Conservation (phyloP, 108 stramenopile genomes). For the Conticribra guillardii region DNA sequence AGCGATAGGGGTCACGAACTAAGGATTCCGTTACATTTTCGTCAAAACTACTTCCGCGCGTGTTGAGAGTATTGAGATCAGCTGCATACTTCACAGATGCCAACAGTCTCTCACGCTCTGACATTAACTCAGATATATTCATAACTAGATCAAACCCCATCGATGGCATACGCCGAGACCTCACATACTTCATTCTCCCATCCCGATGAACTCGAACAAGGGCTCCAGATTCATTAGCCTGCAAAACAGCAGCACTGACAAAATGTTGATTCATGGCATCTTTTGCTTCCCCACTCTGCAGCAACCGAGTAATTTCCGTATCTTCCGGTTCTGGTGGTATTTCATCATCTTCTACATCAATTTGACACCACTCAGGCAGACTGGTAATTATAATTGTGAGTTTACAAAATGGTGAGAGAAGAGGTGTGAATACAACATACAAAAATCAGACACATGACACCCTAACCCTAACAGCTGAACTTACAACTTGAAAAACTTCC, state of each 20-base stretch:
- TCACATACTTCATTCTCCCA: conserved; percentile 51
- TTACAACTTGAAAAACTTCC: conserved; percentile 27
- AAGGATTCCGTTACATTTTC: not conserved
- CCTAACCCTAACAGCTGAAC: not conserved
- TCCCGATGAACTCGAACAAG: conserved; percentile 46
- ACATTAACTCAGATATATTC: conserved; percentile 33
- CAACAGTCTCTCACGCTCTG: conserved; percentile 39
- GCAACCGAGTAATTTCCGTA: conserved; percentile 38
- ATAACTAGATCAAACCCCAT: conserved; percentile 56
- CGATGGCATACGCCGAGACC: conserved; percentile 43
- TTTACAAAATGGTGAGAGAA: no score
- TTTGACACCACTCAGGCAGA: conserved; percentile 42
- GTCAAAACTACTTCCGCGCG: not conserved
- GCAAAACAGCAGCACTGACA: conserved; percentile 54
- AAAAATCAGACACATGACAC: no score
- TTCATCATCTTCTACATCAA: conserved; percentile 51
- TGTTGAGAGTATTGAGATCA: conserved; percentile 5
- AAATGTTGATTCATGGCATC: conserved; percentile 45
- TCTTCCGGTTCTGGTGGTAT: conserved; percentile 53
- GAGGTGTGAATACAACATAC: no score
- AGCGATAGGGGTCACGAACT: conserved; percentile 5
- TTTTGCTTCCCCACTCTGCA: conserved; percentile 42
- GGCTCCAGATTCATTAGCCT: conserved; percentile 55
- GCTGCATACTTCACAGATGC: conserved; percentile 29
- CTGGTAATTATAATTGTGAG: no score